A percentile compares a stretch with the other conserved stretches of the same genome.
These are phyloP conservation scores for Hansfordia pulvinata DNA, from an alignment of 2,329 filamentous ascomycete species.

Conservation along the genomic window DNA sequence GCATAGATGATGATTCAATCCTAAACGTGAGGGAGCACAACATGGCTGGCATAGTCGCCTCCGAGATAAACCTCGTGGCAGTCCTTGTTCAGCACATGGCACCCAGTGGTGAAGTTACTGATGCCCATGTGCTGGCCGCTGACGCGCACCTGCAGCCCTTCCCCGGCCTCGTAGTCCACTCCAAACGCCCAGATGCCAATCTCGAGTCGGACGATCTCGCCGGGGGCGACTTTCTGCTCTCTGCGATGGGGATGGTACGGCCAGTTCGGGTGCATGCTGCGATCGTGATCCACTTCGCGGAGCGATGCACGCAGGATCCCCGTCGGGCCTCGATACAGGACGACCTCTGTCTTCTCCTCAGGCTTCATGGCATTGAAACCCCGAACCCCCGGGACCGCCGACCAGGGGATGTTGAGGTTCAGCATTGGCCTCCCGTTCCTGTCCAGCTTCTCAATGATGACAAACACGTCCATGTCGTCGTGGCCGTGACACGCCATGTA, in stretches of 20 bases:
- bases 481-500: constrained; percentile 26
- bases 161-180: constrained; percentile 13
- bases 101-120: constrained; percentile 5
- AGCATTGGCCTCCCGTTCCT: constrained; percentile 24
- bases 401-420: constrained; percentile 26
- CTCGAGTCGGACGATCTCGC: constrained; percentile 11
- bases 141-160: constrained; percentile 9
- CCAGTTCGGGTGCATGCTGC: constrained; percentile 16
- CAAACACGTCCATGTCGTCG: constrained; percentile 29
- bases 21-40: constrained; percentile 8
- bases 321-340: constrained; percentile 24
- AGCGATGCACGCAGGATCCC: constrained; percentile 30
- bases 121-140: constrained; percentile 10
- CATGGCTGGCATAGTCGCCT: constrained; percentile 7
- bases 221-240: constrained; percentile 10
- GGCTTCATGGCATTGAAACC: constrained; percentile 14
- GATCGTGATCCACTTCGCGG: constrained; percentile 19
- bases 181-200: constrained; percentile 16
- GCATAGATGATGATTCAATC: not conserved
- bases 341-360: constrained; percentile 23
- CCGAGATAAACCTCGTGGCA: constrained; percentile 10
- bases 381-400: constrained; percentile 11
- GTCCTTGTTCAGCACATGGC: constrained; percentile 7
- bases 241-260: constrained; percentile 12
- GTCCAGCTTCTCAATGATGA: constrained; percentile 28